phyloP scores from a whole-genome alignment of 371 early-diverging fungal genomes.

The Thermomucor indicae-seudaticae region DNA sequence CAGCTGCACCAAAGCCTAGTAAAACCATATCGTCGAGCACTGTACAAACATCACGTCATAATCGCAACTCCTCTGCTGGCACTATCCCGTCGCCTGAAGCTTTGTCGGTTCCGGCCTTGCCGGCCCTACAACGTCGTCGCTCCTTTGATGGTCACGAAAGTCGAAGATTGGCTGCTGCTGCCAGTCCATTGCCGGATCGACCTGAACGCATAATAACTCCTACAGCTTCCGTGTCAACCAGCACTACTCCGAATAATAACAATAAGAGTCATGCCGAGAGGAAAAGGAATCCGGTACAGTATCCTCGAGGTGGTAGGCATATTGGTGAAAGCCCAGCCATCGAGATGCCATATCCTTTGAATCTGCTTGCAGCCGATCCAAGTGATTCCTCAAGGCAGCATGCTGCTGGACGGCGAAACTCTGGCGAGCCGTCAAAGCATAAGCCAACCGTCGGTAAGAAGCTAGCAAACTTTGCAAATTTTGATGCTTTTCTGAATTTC shows the following conservation, averaged over 20 bases:
- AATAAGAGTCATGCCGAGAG: constrained; percentile 5
- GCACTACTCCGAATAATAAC: constrained; percentile 2
- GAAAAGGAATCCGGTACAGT: constrained; percentile 15
- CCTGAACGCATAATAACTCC: constrained; percentile 9
- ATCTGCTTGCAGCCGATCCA: background rate
- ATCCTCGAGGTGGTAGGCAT: background rate
- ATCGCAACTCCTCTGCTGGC: constrained; percentile 27
- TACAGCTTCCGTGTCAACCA: background rate
- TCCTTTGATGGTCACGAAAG: constrained; percentile 23
- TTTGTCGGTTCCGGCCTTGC: constrained; percentile 6
- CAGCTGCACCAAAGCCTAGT: constrained; percentile 8
- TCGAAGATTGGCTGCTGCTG: constrained; percentile 2
- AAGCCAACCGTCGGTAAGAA: background rate
- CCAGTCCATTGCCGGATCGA: constrained; percentile 6
- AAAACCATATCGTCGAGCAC: constrained; percentile 11
- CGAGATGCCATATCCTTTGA: background rate
- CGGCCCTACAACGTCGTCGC: constrained; percentile 26
- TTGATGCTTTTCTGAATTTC: background rate
- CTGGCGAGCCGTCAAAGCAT: constrained; percentile 13
- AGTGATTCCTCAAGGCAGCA: background rate
- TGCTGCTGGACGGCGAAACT: background rate
- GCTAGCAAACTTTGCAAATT: background rate
- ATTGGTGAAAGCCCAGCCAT: constrained; percentile 5
- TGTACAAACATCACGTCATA: constrained; percentile 17
- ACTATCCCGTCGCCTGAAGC: constrained; percentile 12